Conservation (phyloP, 1,139 yeast genomes). For the Pichia terricola region DNA sequence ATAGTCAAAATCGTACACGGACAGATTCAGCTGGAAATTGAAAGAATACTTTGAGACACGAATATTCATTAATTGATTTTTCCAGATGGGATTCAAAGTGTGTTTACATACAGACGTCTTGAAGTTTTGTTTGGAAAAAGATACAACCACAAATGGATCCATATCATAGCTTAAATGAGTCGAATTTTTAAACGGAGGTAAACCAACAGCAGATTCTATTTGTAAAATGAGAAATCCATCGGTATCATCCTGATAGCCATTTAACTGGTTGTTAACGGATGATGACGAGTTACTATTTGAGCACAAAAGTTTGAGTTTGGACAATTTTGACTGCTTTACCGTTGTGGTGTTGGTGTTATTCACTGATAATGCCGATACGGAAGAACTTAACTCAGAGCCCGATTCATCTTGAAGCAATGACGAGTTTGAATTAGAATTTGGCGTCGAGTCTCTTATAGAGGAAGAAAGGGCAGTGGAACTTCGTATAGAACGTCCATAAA, state of each 20-base stretch:
- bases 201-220: constrained; percentile 57
- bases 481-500: too few relatives aligned
- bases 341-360: too few relatives aligned
- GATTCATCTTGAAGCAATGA: too few relatives aligned
- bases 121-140: constrained; percentile 83
- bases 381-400: too few relatives aligned
- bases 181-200: constrained; percentile 57
- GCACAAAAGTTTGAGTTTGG: too few relatives aligned
- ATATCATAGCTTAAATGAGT: constrained; percentile 76
- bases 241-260: constrained; percentile 12
- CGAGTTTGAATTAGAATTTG: too few relatives aligned
- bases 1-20: constrained; percentile 75
- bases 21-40: constrained; percentile 45
- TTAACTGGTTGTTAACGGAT: neutral
- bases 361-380: too few relatives aligned
- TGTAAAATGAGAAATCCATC: constrained; percentile 64
- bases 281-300: neutral
- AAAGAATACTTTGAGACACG: constrained; percentile 59
- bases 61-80: constrained; percentile 47
- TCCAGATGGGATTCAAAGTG: constrained; percentile 76
- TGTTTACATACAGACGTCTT: constrained; percentile 83
- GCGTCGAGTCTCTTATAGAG: too few relatives aligned
- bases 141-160: constrained; percentile 92
- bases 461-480: too few relatives aligned
- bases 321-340: too few relatives aligned